Evolutionary conservation across 2,329 filamentous ascomycete species (phyloP).

Genomic region (Clonostachys rhizophaga): DNA sequence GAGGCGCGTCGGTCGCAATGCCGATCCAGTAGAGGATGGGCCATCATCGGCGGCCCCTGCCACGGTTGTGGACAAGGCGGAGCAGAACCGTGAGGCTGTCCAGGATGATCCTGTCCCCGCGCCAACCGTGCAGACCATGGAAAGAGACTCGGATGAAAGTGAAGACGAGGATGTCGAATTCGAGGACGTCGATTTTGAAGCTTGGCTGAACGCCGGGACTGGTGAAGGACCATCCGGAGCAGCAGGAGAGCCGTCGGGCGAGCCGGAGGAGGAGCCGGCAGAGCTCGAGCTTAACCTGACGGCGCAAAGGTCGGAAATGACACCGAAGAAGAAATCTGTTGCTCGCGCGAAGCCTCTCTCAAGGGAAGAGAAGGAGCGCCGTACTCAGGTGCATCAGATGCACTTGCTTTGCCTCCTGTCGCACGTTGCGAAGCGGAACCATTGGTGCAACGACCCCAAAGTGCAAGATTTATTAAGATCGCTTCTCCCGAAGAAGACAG

Average conservation of each 20-base stretch:
- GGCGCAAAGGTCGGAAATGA: slow-evolving; percentile 11
- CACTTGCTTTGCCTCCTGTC: slow-evolving; percentile 80
- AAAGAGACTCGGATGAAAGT: slow-evolving; percentile 36
- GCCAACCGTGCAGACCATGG: slow-evolving; percentile 45
- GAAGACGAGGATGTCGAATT: slow-evolving; percentile 37
- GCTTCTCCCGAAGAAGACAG: slow-evolving; percentile 61
- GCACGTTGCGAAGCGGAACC: slow-evolving; percentile 73
- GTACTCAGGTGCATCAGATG: slow-evolving; percentile 78
- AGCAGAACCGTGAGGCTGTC: slow-evolving; percentile 34
- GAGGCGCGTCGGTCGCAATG: slow-evolving; percentile 15
- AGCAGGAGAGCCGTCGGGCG: slow-evolving; percentile 7
- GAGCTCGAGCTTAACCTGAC: slow-evolving; percentile 47
- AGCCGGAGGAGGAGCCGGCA: too few species aligned
- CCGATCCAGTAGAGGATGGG: not conserved
- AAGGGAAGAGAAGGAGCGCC: slow-evolving; percentile 46
- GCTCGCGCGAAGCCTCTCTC: slow-evolving; percentile 44
- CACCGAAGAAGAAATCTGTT: slow-evolving; percentile 22
- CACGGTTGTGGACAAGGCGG: slow-evolving; percentile 13
- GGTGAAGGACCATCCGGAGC: slow-evolving; percentile 10
- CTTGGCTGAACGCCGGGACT: slow-evolving; percentile 12
- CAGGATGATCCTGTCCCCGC: slow-evolving; percentile 42
- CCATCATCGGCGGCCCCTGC: not conserved
- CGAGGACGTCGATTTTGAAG: slow-evolving; percentile 41
- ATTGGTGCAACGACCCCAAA: slow-evolving; percentile 77
- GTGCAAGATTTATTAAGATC: slow-evolving; percentile 63